Conservation (phyloP, 2,329 filamentous ascomycete species). For the Alternaria hordeiaustralica region DNA sequence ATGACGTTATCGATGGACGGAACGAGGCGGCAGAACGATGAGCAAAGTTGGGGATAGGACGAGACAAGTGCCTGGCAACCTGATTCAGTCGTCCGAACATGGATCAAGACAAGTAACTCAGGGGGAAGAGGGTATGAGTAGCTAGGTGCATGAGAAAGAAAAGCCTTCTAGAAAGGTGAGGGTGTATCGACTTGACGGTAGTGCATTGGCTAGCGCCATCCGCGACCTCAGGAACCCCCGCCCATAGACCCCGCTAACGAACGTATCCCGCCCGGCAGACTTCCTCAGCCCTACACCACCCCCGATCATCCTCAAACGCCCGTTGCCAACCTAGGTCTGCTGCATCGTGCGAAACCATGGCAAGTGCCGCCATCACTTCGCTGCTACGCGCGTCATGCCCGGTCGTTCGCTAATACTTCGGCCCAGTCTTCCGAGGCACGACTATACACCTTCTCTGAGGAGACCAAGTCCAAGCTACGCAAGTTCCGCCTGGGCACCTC, state of each 20-base stretch:
- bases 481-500: conserved; percentile 95
- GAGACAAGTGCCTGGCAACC: conserved; percentile 73
- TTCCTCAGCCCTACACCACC: conserved; percentile 28
- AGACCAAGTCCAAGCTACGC: conserved; percentile 86
- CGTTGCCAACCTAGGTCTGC: conserved; percentile 2
- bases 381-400: background rate
- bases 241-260: conserved; percentile 14
- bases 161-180: conserved; percentile 5
- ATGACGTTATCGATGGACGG: conserved; percentile 46
- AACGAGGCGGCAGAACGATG: conserved; percentile 54
- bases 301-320: conserved; percentile 10
- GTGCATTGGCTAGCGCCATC: conserved; percentile 20
- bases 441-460: conserved; percentile 89
- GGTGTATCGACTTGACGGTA: conserved; percentile 8
- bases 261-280: conserved; percentile 10
- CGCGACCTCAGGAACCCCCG: conserved; percentile 13
- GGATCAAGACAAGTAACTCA: conserved; percentile 2
- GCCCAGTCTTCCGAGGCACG: conserved; percentile 76
- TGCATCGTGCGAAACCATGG: conserved; percentile 21
- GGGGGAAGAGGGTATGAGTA: conserved; percentile 16
- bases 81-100: conserved; percentile 83
- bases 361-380: conserved; percentile 14
- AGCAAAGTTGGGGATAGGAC: conserved; percentile 64
- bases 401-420: conserved; percentile 10
- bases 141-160: conserved; percentile 23